These are phyloP conservation scores for Leccinellum albellum DNA, from an alignment of 768 basidiomycete genomes.

Conservation along the genomic window DNA sequence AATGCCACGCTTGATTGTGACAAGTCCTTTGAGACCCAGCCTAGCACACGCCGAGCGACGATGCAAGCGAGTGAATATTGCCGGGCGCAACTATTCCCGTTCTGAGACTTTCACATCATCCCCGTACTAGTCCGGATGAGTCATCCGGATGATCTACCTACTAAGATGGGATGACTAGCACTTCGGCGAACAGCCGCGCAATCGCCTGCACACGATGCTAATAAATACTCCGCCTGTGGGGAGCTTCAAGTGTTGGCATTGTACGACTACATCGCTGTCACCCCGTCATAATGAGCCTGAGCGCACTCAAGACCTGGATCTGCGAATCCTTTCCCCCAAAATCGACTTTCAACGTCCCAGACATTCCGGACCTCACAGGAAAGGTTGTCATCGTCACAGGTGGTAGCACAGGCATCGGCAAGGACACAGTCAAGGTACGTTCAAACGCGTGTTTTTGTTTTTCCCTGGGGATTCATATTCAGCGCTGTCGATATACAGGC, in stretches of 20 bases:
- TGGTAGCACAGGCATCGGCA: conserved; percentile 31
- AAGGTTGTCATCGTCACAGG: conserved; percentile 36
- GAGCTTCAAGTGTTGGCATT: too few relatives aligned
- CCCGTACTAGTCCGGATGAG: too few relatives aligned
- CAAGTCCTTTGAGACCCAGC: too few relatives aligned
- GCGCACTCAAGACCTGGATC: conserved; percentile 3
- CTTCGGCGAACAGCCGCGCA: neutral
- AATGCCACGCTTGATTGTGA: too few relatives aligned
- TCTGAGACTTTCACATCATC: too few relatives aligned
- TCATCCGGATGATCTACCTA: too few relatives aligned
- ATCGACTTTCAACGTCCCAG: conserved; percentile 25
- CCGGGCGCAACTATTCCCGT: too few relatives aligned
- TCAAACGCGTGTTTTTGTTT: too few relatives aligned
- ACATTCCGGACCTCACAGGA: conserved; percentile 34
- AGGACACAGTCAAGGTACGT: conserved; percentile 18
- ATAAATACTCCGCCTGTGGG: neutral
- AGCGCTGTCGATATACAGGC: conserved; percentile 4
- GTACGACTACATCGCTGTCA: neutral
- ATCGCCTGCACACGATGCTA: neutral
- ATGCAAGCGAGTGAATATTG: too few relatives aligned
- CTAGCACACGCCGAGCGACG: too few relatives aligned
- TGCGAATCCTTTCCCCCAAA: conserved; percentile 17
- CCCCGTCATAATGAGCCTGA: conserved; percentile 11
- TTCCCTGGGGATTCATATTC: neutral
- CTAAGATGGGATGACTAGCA: too few relatives aligned